Evolutionary conservation across 2,329 filamentous ascomycete species (phyloP).

Genomic region (Aspergillus glaucus): DNA sequence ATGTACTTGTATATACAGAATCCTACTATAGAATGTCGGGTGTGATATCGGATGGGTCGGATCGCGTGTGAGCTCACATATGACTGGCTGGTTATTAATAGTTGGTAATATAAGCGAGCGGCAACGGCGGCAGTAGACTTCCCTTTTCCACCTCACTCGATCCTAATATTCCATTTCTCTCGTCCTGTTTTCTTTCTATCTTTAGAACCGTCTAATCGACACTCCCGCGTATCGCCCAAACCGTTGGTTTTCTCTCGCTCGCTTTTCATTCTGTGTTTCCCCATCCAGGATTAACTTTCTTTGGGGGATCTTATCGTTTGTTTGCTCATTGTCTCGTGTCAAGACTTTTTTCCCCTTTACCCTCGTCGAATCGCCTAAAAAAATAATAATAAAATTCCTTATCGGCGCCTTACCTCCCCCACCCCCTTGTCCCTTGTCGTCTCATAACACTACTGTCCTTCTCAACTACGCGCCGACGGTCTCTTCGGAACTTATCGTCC

Average conservation of each 20-base stretch:
- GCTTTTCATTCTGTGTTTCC: slow-evolving; percentile 1
- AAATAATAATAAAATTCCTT: not conserved
- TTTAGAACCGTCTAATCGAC: slow-evolving; percentile 26
- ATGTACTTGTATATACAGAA: not conserved
- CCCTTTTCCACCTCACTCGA: not conserved
- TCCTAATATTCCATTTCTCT: not conserved
- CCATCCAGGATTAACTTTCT: not conserved
- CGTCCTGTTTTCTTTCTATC: slow-evolving; percentile 16
- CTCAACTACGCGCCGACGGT: not conserved
- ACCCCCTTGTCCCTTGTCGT: not conserved
- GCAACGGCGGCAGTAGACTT: too few relatives aligned
- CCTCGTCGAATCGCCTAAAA: too few relatives aligned
- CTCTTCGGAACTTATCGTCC: not conserved
- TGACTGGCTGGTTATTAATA: not conserved
- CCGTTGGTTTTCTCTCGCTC: slow-evolving; percentile 2
- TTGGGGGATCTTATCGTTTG: not conserved
- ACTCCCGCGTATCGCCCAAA: slow-evolving; percentile 14
- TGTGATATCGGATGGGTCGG: not conserved
- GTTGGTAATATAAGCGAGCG: not conserved
- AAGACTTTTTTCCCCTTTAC: not conserved
- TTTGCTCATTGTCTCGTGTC: not conserved
- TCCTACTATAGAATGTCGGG: too few relatives aligned
- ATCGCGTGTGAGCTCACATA: not conserved
- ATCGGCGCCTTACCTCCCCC: not conserved
- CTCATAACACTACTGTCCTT: not conserved